These are phyloP conservation scores for Ustilaginoidea virens DNA, from an alignment of 2,329 filamentous ascomycete genomes.

Conservation along the genomic window DNA sequence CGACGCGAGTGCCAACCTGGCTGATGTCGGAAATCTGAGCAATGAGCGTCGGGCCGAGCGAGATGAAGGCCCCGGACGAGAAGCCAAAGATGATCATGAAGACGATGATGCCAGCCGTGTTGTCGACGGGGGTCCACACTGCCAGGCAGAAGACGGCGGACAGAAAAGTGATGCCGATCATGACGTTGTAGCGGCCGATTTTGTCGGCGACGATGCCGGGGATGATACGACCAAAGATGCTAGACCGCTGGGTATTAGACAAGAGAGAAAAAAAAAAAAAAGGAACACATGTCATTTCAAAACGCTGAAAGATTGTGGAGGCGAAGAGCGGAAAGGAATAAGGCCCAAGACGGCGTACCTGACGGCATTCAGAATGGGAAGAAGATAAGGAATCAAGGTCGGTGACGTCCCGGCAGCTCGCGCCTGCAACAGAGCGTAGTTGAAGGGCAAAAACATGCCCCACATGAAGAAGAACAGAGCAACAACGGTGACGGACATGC, in stretches of 20 bases:
- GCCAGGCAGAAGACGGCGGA: slow-evolving; percentile 28
- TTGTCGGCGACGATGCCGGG: slow-evolving; percentile 32
- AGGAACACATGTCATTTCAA: too few species aligned
- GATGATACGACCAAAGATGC: slow-evolving; percentile 35
- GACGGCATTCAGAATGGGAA: slow-evolving; percentile 42
- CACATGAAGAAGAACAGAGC: slow-evolving; percentile 39
- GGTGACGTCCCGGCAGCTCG: slow-evolving; percentile 25
- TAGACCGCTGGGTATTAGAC: too few species aligned
- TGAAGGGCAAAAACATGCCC: slow-evolving; percentile 39
- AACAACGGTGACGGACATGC: slow-evolving; percentile 25
- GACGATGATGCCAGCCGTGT: slow-evolving; percentile 42
- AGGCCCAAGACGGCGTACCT: slow-evolving; percentile 17
- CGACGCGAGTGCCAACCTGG: slow-evolving; percentile 53
- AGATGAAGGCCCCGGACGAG: slow-evolving; percentile 47
- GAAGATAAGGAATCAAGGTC: slow-evolving; percentile 27
- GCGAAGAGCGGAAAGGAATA: not conserved
- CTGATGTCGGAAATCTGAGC: slow-evolving; percentile 56
- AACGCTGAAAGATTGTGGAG: not conserved
- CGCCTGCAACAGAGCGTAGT: slow-evolving; percentile 35
- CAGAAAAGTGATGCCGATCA: slow-evolving; percentile 35
- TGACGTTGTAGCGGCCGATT: slow-evolving; percentile 29
- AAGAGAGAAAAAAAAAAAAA: too few species aligned
- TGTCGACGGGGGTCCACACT: slow-evolving; percentile 32
- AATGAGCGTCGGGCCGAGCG: slow-evolving; percentile 45
- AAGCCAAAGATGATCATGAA: slow-evolving; percentile 58